Conservation (phyloP, 73 alveolate genomes). For the Paramecium sexaurelia region DNA sequence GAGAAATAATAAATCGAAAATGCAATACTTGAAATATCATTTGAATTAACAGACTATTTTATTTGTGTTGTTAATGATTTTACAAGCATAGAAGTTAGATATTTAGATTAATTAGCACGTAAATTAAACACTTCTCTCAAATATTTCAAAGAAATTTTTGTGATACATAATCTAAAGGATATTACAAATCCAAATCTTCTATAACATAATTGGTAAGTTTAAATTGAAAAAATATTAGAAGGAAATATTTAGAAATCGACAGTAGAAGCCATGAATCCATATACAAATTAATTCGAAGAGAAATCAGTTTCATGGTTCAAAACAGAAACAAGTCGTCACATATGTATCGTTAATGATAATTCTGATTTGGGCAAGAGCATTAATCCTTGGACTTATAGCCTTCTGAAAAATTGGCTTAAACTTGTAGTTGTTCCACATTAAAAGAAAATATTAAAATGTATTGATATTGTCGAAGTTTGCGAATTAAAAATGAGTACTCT, state of each 20-base stretch:
- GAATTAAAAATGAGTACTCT: neutral
- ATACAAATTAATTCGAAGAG: neutral
- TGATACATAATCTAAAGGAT: constrained; percentile 38
- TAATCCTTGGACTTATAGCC: constrained; percentile 60
- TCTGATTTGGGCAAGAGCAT: constrained; percentile 51
- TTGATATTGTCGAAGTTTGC: neutral
- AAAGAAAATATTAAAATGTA: neutral
- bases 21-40: neutral
- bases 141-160: constrained; percentile 36
- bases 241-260: neutral
- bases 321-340: constrained; percentile 13
- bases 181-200: neutral
- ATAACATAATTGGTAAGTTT: constrained; percentile 17
- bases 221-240: constrained; percentile 34
- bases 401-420: constrained; percentile 31
- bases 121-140: neutral
- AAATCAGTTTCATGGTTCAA: constrained; percentile 35
- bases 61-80: constrained; percentile 60
- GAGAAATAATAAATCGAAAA: neutral
- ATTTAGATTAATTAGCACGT: constrained; percentile 39
- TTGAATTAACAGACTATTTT: constrained; percentile 39
- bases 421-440: constrained; percentile 43
- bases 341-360: constrained; percentile 23
- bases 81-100: constrained; percentile 35
- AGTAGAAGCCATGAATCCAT: constrained; percentile 43